Conservation (phyloP, 208 protist genomes). For the Trypanosoma grayi region DNA sequence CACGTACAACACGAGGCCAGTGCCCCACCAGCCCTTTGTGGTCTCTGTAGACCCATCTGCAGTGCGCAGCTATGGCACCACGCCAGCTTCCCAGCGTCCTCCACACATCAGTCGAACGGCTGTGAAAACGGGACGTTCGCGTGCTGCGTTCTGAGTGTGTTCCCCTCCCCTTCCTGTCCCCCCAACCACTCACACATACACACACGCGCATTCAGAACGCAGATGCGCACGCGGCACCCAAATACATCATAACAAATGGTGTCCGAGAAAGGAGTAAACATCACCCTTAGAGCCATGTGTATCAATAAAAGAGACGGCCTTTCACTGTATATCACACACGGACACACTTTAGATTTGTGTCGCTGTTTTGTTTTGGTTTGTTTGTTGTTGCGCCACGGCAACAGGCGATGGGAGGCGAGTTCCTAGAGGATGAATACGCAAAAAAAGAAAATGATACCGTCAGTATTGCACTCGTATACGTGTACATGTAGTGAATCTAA, state of each 20-base stretch:
- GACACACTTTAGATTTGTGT: no score
- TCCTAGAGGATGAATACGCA: neutral
- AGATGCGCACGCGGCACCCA: no score
- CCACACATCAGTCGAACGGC: neutral
- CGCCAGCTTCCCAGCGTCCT: slow-evolving; percentile 9
- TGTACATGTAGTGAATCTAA: neutral
- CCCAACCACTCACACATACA: no score
- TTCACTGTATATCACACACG: no score
- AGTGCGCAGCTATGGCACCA: slow-evolving; percentile 25
- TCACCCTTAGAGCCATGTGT: no score
- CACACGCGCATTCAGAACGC: no score
- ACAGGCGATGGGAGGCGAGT: neutral
- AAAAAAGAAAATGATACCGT: neutral
- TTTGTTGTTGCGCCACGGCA: neutral
- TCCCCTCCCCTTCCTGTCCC: no score
- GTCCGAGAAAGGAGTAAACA: no score
- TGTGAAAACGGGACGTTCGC: neutral
- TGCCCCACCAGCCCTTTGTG: slow-evolving; percentile 55
- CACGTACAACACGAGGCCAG: slow-evolving; percentile 15
- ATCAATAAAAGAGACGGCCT: no score
- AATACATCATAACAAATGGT: no score
- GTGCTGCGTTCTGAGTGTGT: slow-evolving; percentile 1
- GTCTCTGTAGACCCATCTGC: slow-evolving; percentile 48
- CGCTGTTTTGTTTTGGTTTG: neutral
- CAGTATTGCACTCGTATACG: neutral